Evolutionary conservation across 495 filamentous ascomycete species (phyloP).

Genomic region (Daldinia decipiens): DNA sequence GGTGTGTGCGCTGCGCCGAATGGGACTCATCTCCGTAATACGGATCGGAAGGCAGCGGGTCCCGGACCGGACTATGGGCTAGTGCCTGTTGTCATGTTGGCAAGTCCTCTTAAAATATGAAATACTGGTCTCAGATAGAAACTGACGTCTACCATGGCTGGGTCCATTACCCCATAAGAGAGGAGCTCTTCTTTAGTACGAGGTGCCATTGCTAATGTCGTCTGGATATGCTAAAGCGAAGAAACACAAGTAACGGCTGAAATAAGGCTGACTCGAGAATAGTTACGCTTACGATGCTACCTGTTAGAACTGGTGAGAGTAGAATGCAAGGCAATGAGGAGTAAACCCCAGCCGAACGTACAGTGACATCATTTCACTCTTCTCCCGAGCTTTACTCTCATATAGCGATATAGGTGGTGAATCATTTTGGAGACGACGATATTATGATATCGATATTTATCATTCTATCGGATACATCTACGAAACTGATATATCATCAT

Average conservation of each 20-base stretch:
- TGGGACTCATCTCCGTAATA: conserved; percentile 42
- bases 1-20: conserved; percentile 28
- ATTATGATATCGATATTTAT: neutral
- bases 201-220: conserved; percentile 25
- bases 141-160: conserved; percentile 50
- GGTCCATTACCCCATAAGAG: conserved; percentile 51
- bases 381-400: neutral
- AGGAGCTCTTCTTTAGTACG: conserved; percentile 47
- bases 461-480: neutral
- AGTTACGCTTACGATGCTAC: neutral
- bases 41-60: conserved; percentile 40
- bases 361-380: neutral
- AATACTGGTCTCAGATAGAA: neutral
- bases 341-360: neutral
- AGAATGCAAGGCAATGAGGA: neutral
- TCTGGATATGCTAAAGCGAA: neutral
- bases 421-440: neutral
- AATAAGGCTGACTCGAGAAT: neutral
- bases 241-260: neutral
- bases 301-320: neutral
- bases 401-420: neutral
- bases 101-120: neutral
- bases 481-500: neutral
- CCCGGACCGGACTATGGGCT: conserved; percentile 28
- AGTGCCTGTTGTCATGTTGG: conserved; percentile 25